Evolutionary conservation across 2,329 filamentous ascomycete species (phyloP).

Genomic region (Apiospora koreana): DNA sequence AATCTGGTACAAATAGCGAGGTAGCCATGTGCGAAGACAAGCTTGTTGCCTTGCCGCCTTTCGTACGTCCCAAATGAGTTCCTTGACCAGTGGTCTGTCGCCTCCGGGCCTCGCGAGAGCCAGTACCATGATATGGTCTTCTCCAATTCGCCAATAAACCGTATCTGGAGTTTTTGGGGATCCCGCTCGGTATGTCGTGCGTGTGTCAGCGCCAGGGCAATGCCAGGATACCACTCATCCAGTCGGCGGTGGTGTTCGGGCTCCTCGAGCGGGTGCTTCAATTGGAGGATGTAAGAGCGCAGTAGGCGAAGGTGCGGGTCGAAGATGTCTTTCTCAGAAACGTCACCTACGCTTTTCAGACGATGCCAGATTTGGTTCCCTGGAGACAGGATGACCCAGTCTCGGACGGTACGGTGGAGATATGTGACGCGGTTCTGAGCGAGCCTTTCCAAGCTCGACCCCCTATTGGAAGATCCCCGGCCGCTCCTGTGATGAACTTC

Average conservation of each 20-base stretch:
- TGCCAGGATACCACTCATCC: slow-evolving; percentile 41
- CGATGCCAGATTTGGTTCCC: slow-evolving; percentile 10
- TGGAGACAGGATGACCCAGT: slow-evolving; percentile 30
- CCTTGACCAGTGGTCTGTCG: slow-evolving; percentile 35
- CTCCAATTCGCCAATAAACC: slow-evolving; percentile 31
- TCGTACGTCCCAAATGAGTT: slow-evolving; percentile 34
- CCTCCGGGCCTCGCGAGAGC: slow-evolving; percentile 24
- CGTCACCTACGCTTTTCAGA: not conserved
- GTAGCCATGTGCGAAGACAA: slow-evolving; percentile 32
- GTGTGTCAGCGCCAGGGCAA: slow-evolving; percentile 38
- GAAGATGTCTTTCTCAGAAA: slow-evolving; percentile 18
- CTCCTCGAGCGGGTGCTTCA: slow-evolving; percentile 35
- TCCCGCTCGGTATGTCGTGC: slow-evolving; percentile 30
- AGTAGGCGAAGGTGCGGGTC: slow-evolving; percentile 34
- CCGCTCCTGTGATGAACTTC: slow-evolving; percentile 22
- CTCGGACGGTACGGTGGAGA: slow-evolving; percentile 36
- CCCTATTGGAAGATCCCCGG: not conserved
- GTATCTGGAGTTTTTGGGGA: slow-evolving; percentile 15
- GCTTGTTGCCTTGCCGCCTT: slow-evolving; percentile 28
- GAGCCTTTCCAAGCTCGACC: not conserved
- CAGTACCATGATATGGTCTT: slow-evolving; percentile 33
- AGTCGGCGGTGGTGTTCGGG: slow-evolving; percentile 38
- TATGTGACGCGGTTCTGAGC: slow-evolving; percentile 30
- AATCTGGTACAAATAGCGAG: slow-evolving; percentile 35
- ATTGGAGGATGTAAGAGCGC: slow-evolving; percentile 34